Base-by-base conservation (phyloP, 2,329 filamentous ascomycete genomes). In the Coniosporium tulheliwenetii region DNA sequence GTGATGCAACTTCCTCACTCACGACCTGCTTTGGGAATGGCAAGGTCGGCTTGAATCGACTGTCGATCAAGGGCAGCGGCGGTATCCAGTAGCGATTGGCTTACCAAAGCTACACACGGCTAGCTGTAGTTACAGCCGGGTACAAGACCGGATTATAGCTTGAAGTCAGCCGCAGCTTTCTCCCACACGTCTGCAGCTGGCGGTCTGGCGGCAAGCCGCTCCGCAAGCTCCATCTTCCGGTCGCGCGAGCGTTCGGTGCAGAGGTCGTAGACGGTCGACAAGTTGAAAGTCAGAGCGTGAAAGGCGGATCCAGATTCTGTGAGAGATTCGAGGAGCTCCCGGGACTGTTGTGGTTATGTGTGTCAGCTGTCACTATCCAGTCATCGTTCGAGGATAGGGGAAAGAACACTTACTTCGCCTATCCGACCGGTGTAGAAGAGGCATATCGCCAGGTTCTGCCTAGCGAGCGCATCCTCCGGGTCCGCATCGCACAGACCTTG, bases 261-360 rank as follows among this genome's bases (percentile, higher is more conserved):
- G 7, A 96, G 70, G 60, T 96, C 91, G 56, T 93, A 96, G 51
- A 94, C 75, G 0, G 89, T 96, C 9, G 79, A 77, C 10, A 98
- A 61, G 56, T 96, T 96, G 62, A 95, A 93, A 0, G 93, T 73
- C 2, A 94, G 63, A 1, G 83, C 83, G 46, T 83, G 79, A 43
- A 89, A 95, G 0, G 76, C 73, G 34, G 75, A 66, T 1, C 77
- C 74, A 1, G 65, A 57, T 2, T 75, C 67, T 0, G 86, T 66
- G 9, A 93, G 62, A 0, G 63, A 60, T 51, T 89, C 80, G 2
- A 95, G 64, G 1, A 83, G 60, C 84, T 26, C 13, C 5, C 32
- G 32, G 12, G 12, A 34, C 14, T 14, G 32, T 4, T 34, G 32
- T 34, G 12, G 32, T 34, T 8, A 14, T 3, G 5, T 3, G 12